Evolutionary conservation across 2,329 filamentous ascomycete species (phyloP).

Genomic region (Neurospora sp.): DNA sequence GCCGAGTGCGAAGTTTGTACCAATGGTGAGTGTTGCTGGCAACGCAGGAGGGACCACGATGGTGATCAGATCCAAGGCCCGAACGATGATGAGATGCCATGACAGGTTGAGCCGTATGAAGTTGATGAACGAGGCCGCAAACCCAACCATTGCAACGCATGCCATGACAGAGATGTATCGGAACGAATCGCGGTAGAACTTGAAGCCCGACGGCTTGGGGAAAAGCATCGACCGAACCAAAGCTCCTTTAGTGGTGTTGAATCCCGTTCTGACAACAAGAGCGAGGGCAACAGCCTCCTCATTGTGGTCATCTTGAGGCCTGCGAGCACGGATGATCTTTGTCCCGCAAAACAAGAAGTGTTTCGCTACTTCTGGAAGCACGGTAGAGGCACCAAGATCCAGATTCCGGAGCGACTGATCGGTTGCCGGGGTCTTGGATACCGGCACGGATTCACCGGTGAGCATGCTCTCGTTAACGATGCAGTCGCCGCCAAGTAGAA

Average conservation of each 20-base stretch:
- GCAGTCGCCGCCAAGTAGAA: slow-evolving; percentile 86
- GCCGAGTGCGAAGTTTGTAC: slow-evolving; percentile 86
- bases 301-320: slow-evolving; percentile 75
- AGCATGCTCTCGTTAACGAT: slow-evolving; percentile 99
- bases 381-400: slow-evolving; percentile 69
- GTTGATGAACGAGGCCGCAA: slow-evolving; percentile 84
- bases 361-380: slow-evolving; percentile 73
- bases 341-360: slow-evolving; percentile 94
- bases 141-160: slow-evolving; percentile 73
- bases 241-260: slow-evolving; percentile 95
- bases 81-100: slow-evolving; percentile 85
- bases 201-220: slow-evolving; percentile 95
- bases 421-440: slow-evolving; percentile 80
- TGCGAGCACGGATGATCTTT: slow-evolving; percentile 82
- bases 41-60: slow-evolving; percentile 94
- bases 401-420: slow-evolving; percentile 69
- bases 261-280: slow-evolving; percentile 87
- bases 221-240: slow-evolving; percentile 97
- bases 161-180: slow-evolving; percentile 97
- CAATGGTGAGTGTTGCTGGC: slow-evolving; percentile 90
- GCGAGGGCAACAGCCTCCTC: slow-evolving; percentile 87
- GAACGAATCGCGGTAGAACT: slow-evolving; percentile 96
- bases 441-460: slow-evolving; percentile 92
- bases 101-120: slow-evolving; percentile 76
- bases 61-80: slow-evolving; percentile 89